Conservation (phyloP, 2,329 filamentous ascomycete species). For the Tolypocladium guangdongense region DNA sequence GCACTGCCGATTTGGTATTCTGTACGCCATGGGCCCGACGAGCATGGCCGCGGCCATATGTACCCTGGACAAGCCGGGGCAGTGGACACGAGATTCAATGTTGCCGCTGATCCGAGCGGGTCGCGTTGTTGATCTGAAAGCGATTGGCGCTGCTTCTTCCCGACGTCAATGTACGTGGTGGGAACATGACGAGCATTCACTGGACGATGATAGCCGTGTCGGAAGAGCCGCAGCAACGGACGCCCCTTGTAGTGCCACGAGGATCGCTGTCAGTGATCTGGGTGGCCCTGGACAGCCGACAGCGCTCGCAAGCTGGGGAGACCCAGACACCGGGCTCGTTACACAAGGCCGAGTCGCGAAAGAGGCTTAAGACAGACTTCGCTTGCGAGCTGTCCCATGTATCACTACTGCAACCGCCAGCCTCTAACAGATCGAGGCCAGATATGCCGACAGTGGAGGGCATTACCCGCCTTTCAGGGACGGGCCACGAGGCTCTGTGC, state of each 20-base stretch:
- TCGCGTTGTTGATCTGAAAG: not conserved
- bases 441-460: not conserved
- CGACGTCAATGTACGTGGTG: not conserved
- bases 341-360: not conserved
- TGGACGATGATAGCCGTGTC: not conserved
- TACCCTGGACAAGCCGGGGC: not conserved
- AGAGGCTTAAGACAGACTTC: not conserved
- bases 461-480: not conserved
- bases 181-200: not conserved
- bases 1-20: not conserved
- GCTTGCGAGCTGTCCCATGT: constrained; percentile 1
- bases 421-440: not conserved
- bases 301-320: not conserved
- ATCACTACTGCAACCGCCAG: not conserved
- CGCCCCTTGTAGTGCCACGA: not conserved
- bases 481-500: not conserved
- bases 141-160: constrained; percentile 1
- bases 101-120: not conserved
- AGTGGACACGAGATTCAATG: not conserved
- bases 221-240: not conserved
- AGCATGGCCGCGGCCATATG: not conserved
- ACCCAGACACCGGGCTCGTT: not conserved
- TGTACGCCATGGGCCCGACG: not conserved
- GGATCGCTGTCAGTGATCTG: not conserved
- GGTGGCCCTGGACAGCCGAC: not conserved